phyloP scores from a whole-genome alignment of 805 yeast genomes.

The Wickerhamomyces bisporus region DNA sequence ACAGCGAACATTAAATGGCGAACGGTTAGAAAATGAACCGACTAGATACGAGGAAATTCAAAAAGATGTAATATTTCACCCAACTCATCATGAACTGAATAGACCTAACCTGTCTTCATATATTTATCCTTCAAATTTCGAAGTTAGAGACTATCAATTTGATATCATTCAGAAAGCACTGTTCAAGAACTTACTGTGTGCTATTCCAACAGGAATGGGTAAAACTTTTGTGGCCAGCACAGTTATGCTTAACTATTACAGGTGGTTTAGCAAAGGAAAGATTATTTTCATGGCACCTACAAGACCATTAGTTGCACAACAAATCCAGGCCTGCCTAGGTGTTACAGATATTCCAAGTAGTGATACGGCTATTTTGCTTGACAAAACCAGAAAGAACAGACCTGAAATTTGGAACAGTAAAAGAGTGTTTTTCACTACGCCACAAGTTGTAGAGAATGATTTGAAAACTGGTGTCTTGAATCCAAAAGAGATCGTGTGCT shows the following conservation, averaged over 20 bases:
- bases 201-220: conserved; percentile 96
- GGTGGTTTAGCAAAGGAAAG: conserved; percentile 80
- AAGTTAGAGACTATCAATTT: conserved; percentile 83
- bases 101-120: conserved; percentile 38
- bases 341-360: conserved; percentile 76
- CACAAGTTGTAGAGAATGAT: conserved; percentile 94
- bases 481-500: conserved; percentile 67
- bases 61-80: conserved; percentile 30
- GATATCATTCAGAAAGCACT: conserved; percentile 72
- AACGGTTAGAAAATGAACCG: conserved; percentile 17
- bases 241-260: conserved; percentile 80
- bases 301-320: conserved; percentile 92
- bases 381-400: conserved; percentile 52
- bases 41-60: conserved; percentile 32
- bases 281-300: conserved; percentile 97
- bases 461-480: conserved; percentile 66
- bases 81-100: conserved; percentile 49
- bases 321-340: conserved; percentile 85
- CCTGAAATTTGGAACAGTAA: conserved; percentile 72
- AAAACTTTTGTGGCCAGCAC: conserved; percentile 95
- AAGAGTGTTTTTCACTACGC: conserved; percentile 88
- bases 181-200: conserved; percentile 71
- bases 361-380: conserved; percentile 76
- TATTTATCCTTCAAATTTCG: conserved; percentile 81
- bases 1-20: conserved; percentile 31